Conservation (phyloP, 495 filamentous ascomycete genomes). For the Penicillium subrubescens region DNA sequence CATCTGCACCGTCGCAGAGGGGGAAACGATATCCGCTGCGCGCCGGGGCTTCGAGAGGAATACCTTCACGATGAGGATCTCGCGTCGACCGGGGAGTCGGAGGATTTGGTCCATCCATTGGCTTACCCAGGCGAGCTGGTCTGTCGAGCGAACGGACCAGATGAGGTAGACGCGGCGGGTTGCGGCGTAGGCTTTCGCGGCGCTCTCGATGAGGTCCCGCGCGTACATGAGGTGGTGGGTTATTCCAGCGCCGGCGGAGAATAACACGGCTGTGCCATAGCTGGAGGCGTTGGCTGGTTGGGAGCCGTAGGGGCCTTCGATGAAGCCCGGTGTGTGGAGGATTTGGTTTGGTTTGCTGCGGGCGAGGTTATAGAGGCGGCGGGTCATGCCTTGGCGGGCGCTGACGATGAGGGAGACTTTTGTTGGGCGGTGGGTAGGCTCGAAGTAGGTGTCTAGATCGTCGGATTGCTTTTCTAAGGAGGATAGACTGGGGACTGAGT, state of each 20-base stretch:
- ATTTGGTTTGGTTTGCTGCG: constrained; percentile 57
- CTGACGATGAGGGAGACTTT: constrained; percentile 77
- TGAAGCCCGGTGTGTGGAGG: constrained; percentile 61
- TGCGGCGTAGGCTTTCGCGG: constrained; percentile 67
- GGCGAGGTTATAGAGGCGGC: constrained; percentile 69
- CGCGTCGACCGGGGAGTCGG: no score
- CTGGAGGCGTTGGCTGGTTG: constrained; percentile 62
- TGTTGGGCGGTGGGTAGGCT: constrained; percentile 42
- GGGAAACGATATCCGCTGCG: no score
- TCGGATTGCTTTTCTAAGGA: constrained; percentile 51
- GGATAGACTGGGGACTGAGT: no score
- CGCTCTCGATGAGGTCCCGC: constrained; percentile 70
- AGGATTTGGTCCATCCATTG: no score
- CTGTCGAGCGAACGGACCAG: no score
- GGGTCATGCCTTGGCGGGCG: constrained; percentile 80
- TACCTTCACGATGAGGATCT: no score
- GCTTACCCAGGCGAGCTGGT: no score
- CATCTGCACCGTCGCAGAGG: no score
- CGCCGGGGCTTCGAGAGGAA: background rate
- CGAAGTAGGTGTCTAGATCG: no score
- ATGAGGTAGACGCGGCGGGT: constrained; percentile 78
- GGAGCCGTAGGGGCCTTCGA: constrained; percentile 84
- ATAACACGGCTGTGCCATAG: constrained; percentile 84
- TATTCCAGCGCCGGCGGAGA: constrained; percentile 86
- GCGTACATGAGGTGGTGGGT: constrained; percentile 83